These are phyloP conservation scores for Gillenia trifoliata DNA, from an alignment of 306 rosid genomes.

Conservation along the genomic window DNA sequence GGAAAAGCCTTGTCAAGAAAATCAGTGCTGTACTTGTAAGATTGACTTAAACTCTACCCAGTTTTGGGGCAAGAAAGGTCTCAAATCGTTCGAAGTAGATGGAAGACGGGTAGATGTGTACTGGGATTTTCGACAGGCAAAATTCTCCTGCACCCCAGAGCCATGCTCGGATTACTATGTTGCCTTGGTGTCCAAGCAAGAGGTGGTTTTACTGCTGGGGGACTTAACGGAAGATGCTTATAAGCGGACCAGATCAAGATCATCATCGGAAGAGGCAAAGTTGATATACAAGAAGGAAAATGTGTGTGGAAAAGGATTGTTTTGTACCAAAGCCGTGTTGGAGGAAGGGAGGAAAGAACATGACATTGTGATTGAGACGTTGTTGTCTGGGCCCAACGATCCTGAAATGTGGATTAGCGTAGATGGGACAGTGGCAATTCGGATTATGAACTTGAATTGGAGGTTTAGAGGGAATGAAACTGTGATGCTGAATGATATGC, in stretches of 20 bases:
- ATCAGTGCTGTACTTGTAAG: slow-evolving; percentile 32
- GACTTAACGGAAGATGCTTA: slow-evolving; percentile 44
- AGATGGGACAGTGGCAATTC: slow-evolving; percentile 41
- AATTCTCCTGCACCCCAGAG: slow-evolving; percentile 33
- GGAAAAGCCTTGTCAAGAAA: slow-evolving; percentile 29
- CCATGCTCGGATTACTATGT: slow-evolving; percentile 59
- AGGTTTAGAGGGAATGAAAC: slow-evolving; percentile 69
- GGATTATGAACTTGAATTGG: slow-evolving; percentile 68
- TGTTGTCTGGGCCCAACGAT: slow-evolving; percentile 50
- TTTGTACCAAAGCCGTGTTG: slow-evolving; percentile 48
- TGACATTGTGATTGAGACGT: slow-evolving; percentile 51
- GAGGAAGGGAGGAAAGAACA: slow-evolving; percentile 44
- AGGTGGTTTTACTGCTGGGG: slow-evolving; percentile 48
- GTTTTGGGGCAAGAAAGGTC: slow-evolving; percentile 63
- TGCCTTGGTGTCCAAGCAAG: slow-evolving; percentile 47
- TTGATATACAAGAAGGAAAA: slow-evolving; percentile 56
- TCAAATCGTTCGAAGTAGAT: slow-evolving; percentile 44
- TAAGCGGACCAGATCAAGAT: slow-evolving; percentile 47
- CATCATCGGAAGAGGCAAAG: slow-evolving; percentile 36
- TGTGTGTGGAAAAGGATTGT: slow-evolving; percentile 49
- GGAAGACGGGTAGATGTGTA: slow-evolving; percentile 43
- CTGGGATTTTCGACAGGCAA: slow-evolving; percentile 57
- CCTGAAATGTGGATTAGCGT: slow-evolving; percentile 71
- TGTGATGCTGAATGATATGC: slow-evolving; percentile 39
- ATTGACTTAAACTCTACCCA: slow-evolving; percentile 44